phyloP scores from a whole-genome alignment of 2,329 filamentous ascomycete genomes.

The Alternaria gansuensis region DNA sequence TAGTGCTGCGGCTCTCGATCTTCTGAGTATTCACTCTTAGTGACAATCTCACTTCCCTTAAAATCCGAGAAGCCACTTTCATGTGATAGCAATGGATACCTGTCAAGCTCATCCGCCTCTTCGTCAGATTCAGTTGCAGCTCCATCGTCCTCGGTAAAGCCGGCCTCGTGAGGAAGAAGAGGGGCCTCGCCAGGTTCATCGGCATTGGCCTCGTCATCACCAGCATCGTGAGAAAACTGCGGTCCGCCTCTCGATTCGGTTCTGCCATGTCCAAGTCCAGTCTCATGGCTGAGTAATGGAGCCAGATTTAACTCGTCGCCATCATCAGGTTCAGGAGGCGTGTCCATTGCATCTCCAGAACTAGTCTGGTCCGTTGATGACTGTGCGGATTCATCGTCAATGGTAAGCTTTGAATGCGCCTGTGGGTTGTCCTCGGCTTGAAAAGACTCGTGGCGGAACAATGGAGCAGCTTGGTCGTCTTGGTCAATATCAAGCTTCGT shows the following conservation, averaged over 20 bases:
- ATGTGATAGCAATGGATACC: slow-evolving; percentile 50
- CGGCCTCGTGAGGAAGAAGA: slow-evolving; percentile 37
- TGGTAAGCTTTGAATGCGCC: slow-evolving; percentile 23
- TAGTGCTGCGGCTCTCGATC: slow-evolving; percentile 26
- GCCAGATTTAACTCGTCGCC: slow-evolving; percentile 23
- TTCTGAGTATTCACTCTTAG: slow-evolving; percentile 27
- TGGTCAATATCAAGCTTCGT: slow-evolving; percentile 21
- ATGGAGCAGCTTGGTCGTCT: slow-evolving; percentile 37
- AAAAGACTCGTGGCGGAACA: slow-evolving; percentile 48
- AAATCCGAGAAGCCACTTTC: slow-evolving; percentile 42
- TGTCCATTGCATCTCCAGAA: slow-evolving; percentile 29
- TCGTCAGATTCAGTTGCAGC: slow-evolving; percentile 23
- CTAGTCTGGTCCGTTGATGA: slow-evolving; percentile 35
- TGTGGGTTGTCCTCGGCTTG: slow-evolving; percentile 17
- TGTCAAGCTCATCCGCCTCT: slow-evolving; percentile 36
- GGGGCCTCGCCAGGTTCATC: slow-evolving; percentile 23
- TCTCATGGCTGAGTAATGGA: slow-evolving; percentile 30
- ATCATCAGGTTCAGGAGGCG: slow-evolving; percentile 31
- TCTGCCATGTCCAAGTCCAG: slow-evolving; percentile 2
- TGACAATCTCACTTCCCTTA: slow-evolving; percentile 24
- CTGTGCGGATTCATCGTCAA: slow-evolving; percentile 32
- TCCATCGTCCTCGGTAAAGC: slow-evolving; percentile 15
- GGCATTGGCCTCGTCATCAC: slow-evolving; percentile 4
- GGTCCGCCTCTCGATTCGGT: slow-evolving; percentile 24
- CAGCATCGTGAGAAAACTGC: slow-evolving; percentile 27